Base-by-base conservation (phyloP, 2,329 filamentous ascomycete genomes). In the Sporothrix sp. region DNA sequence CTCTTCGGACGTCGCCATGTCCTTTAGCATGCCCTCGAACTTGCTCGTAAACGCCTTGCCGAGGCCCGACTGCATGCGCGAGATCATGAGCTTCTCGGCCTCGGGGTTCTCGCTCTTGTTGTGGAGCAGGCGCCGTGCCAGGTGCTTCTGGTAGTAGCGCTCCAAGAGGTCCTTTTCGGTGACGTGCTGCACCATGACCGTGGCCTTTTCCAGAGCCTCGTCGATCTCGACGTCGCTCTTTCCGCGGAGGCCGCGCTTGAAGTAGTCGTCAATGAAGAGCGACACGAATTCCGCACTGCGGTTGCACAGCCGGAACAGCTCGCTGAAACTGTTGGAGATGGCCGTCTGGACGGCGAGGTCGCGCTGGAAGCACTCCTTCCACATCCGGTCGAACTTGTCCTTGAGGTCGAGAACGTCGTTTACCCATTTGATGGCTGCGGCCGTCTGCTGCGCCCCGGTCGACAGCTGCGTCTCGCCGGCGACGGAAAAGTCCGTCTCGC, bases 11-110 rank as follows among this genome's bases (percentile, higher is more conserved):
- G 90, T 81, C 14, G 84, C 81, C 79, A 97, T 90, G 62, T 98
- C 93, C 67, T 89, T 90, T 72, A 98, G 96, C 89, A 98, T 97
- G 57, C 89, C 86, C 63, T 98, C 93, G 39, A 98, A 80, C 64
- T 94, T 95, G 61, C 81, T 74, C 0, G 93, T 97, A 64, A 97
- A 97, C 58, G 89, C 84, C 64, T 94, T 95, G 35, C 93, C 93
- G 48, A 97, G 81, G 65, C 96, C 91, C 62, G 93, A 81, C 75
- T 96, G 97, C 89, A 98, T 96, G 56, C 91, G 86, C 0, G 84
- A 85, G 48, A 98, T 93, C 79, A 98, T 94, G 61, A 93, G 85
- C 64, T 91, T 90, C 68, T 98, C 93, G 1, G 89, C 87, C 61
- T 96, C 91, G 57, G 87, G 84, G 63, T 87, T 95, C 58, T 94